These are phyloP conservation scores for Coffea eugenioides DNA, from an alignment of 257 asterid species.

Conservation along the genomic window DNA sequence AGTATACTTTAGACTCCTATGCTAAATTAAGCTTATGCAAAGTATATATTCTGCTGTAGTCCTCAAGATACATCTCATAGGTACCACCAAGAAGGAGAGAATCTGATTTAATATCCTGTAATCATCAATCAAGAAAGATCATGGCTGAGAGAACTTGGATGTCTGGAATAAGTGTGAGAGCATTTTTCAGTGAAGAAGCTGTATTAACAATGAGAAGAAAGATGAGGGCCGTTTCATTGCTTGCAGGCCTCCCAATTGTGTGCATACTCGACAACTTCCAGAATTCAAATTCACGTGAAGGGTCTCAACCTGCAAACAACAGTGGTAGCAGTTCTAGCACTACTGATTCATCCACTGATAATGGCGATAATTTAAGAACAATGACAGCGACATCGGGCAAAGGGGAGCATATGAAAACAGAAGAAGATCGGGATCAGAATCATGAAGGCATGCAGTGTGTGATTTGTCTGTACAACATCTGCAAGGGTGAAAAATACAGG, in stretches of 20 bases:
- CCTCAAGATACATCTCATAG: no score
- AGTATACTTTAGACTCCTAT: no score
- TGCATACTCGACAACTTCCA: background rate
- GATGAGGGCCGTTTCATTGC: background rate
- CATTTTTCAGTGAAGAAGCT: background rate
- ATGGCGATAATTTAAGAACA: background rate
- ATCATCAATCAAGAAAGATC: background rate
- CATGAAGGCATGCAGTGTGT: conserved; percentile 18
- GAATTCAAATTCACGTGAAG: background rate
- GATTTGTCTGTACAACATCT: conserved; percentile 32
- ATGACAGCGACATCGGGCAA: background rate
- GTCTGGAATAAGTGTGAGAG: background rate
- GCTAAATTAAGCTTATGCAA: no score
- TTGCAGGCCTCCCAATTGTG: conserved; percentile 12
- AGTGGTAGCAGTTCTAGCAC: no score
- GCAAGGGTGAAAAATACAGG: conserved; percentile 26
- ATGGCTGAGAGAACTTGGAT: background rate
- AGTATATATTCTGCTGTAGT: no score
- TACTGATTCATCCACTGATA: background rate
- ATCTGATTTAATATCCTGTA: background rate
- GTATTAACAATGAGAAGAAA: background rate
- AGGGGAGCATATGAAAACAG: background rate
- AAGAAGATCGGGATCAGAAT: background rate
- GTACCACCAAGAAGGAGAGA: no score
- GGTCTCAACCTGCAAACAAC: background rate